Evolutionary conservation across 371 early-diverging fungal genomes (phyloP).

Genomic region (Mortierella sp.): DNA sequence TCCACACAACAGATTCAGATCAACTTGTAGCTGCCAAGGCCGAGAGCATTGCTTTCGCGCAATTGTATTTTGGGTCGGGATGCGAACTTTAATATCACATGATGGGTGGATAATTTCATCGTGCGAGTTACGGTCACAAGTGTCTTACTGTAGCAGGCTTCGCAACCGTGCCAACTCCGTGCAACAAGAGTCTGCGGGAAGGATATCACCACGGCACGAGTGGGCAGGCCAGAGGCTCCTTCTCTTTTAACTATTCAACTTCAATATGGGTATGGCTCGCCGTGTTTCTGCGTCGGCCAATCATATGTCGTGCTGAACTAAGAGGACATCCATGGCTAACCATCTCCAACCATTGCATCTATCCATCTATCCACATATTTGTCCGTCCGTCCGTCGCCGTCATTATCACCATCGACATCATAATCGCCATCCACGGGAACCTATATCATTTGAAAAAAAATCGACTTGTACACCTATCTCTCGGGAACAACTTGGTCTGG

Average conservation of each 20-base stretch:
- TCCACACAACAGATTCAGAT: too few species aligned
- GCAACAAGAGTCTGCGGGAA: not conserved
- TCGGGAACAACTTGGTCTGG: not conserved
- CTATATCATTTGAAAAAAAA: not conserved
- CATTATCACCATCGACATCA: slow-evolving; percentile 1
- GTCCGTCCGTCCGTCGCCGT: not conserved
- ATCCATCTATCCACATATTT: slow-evolving; percentile 27
- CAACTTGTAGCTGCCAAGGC: too few species aligned
- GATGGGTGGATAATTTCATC: slow-evolving; percentile 1
- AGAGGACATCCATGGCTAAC: slow-evolving; percentile 23
- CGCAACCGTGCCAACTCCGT: not conserved
- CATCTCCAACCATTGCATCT: slow-evolving; percentile 26
- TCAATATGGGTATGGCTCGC: slow-evolving; percentile 14
- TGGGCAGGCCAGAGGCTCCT: slow-evolving; percentile 14
- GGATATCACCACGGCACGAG: not conserved
- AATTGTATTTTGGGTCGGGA: not conserved
- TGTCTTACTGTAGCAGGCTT: not conserved
- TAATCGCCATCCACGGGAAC: slow-evolving; percentile 2
- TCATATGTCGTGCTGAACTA: slow-evolving; percentile 1
- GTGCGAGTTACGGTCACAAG: not conserved
- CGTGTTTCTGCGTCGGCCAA: not conserved
- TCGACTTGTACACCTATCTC: not conserved
- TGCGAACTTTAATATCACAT: not conserved
- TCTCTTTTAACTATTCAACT: slow-evolving; percentile 17
- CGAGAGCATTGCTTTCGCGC: too few species aligned